These are phyloP conservation scores for Allantophomopsis cytisporea DNA, from an alignment of 2,329 filamentous ascomycete genomes.

Conservation along the genomic window DNA sequence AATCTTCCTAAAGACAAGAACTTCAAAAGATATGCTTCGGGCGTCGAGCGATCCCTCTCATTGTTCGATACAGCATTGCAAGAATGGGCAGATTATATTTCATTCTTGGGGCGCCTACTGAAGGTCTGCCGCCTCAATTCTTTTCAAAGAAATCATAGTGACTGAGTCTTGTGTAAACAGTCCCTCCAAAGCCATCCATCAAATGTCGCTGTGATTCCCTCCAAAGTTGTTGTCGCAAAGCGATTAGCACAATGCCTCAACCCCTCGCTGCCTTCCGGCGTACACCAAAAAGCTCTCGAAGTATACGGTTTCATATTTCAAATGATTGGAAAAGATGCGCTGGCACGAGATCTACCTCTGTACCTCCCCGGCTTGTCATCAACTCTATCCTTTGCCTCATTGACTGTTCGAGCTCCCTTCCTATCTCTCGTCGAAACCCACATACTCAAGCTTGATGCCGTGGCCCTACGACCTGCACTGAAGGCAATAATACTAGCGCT, in stretches of 20 bases:
- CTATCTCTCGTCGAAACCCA: slow-evolving; percentile 73
- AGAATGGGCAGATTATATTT: slow-evolving; percentile 99
- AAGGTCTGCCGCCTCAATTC: slow-evolving; percentile 44
- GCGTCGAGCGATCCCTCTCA: slow-evolving; percentile 74
- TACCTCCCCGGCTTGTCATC: slow-evolving; percentile 84
- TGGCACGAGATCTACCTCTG: slow-evolving; percentile 70
- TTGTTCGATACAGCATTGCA: slow-evolving; percentile 88
- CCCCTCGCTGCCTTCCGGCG: slow-evolving; percentile 82
- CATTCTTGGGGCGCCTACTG: slow-evolving; percentile 78
- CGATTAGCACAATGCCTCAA: slow-evolving; percentile 92
- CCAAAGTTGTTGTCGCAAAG: slow-evolving; percentile 74
- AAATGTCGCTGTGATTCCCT: slow-evolving; percentile 59
- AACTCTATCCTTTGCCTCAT: slow-evolving; percentile 85
- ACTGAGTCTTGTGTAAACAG: slow-evolving; percentile 27
- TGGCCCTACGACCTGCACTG: slow-evolving; percentile 69
- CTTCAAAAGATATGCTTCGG: slow-evolving; percentile 80
- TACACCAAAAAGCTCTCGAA: slow-evolving; percentile 94
- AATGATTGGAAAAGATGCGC: slow-evolving; percentile 65
- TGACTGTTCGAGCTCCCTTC: slow-evolving; percentile 77
- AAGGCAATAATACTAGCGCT: slow-evolving; percentile 85
- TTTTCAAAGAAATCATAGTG: neutral
- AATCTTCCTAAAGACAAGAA: slow-evolving; percentile 45
- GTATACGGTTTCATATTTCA: slow-evolving; percentile 86
- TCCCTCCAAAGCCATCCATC: slow-evolving; percentile 78
- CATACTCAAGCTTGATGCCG: slow-evolving; percentile 58